phyloP scores from a whole-genome alignment of 345 rosid species.

The Salix viminalis region DNA sequence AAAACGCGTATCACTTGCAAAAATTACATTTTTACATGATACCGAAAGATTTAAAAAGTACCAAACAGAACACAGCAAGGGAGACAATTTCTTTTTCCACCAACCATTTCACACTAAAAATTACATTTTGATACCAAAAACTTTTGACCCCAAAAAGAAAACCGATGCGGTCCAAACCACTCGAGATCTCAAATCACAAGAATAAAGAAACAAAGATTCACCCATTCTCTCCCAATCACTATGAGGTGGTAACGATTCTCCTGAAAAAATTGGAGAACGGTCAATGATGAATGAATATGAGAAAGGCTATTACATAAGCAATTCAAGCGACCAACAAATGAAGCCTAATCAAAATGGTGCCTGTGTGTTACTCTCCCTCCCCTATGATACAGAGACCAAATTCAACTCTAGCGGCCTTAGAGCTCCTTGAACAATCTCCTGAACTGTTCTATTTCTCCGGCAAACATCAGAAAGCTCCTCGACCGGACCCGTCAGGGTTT shows the following conservation, averaged over 20 bases:
- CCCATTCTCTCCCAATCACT: slow-evolving; percentile 29
- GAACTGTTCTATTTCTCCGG: slow-evolving; percentile 86
- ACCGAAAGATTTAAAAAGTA: background rate
- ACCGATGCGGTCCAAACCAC: slow-evolving; percentile 30
- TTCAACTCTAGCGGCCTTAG: slow-evolving; percentile 79
- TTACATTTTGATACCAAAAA: slow-evolving; percentile 34
- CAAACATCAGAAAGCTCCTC: slow-evolving; percentile 95
- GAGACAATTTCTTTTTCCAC: background rate
- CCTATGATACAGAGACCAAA: slow-evolving; percentile 47
- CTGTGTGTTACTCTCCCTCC: slow-evolving; percentile 19
- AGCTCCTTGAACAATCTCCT: slow-evolving; percentile 87
- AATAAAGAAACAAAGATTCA: slow-evolving; percentile 24
- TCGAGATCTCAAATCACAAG: slow-evolving; percentile 11
- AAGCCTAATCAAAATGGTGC: slow-evolving; percentile 50
- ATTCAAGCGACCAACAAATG: slow-evolving; percentile 6
- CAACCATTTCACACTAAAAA: slow-evolving; percentile 20
- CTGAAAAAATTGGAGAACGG: slow-evolving; percentile 49
- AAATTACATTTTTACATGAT: background rate
- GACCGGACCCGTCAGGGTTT: slow-evolving; percentile 50
- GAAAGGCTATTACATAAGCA: slow-evolving; percentile 20
- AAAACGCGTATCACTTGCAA: background rate
- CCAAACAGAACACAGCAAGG: background rate
- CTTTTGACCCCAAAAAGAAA: slow-evolving; percentile 31
- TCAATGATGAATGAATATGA: slow-evolving; percentile 22
- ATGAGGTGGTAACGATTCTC: slow-evolving; percentile 31